Evolutionary conservation across 305 asterid genomes (phyloP), one percentile per base, ranked within the genome.

Genomic region (Fraxinus velutina): DNA sequence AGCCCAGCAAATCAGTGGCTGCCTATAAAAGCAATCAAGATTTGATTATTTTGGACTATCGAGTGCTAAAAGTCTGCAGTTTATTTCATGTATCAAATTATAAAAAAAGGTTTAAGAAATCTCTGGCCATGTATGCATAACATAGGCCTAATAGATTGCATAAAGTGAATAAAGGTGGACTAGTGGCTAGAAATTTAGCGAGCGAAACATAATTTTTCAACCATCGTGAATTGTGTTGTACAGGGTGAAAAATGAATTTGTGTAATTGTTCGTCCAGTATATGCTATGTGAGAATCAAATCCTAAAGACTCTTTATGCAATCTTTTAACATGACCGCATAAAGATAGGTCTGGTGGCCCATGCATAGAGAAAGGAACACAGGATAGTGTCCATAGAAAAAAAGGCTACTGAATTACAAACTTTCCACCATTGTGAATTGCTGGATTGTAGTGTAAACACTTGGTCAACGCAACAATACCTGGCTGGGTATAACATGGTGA

Each of bases 401-500:
- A 6, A n/a, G 66, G 34, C 73, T 55, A 39, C 5, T 0, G 27
- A 8, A 42, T 33, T 2, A 27, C 22, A 81, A 68, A 37, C 4
- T 55, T 33, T 74, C 76, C 80, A 42, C 80, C 80, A 76, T 74
- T 27, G 77, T 62, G 66, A 74, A 82, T 15, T 80, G 44, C 78
- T 64, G 64, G 36, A 62, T 10, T 42, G 5, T 2, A 62, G 30
- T 19, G 29, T 64, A 34, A 73, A 83, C n/a, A 66, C 15, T 21
- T 13, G 71, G 34, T 36, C 13, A 24, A 36, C 27, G 83, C 64
- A 81, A 66, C 76, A 79, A 29, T 80, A 93, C 99, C 97, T 96
- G 99, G 88, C 98, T 94, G 77, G 92, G 55, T 81, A 96, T 93
- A 34, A 94, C 99, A 86, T 94, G 98, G 90, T 88, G 92, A 27